phyloP scores from a whole-genome alignment of 176 grass and related monocot genomes.

The Hsuehochloa calcarea region DNA sequence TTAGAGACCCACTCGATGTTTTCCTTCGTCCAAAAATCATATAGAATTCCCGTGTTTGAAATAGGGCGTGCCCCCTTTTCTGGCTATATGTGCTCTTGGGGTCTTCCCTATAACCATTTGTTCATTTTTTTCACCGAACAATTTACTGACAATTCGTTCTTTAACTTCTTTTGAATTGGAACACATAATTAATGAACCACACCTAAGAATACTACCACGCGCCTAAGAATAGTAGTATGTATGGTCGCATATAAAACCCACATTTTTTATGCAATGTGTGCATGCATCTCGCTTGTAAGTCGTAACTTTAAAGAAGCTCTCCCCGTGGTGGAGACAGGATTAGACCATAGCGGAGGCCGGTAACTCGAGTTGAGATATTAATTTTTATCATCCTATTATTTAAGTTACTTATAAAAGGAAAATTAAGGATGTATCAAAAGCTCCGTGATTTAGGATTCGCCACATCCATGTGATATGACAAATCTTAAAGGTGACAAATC shows the following conservation, averaged over 20 bases:
- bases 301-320: not conserved
- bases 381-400: no score
- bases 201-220: no score
- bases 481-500: no score
- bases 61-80: not conserved
- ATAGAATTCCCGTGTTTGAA: not conserved
- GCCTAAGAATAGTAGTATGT: not conserved
- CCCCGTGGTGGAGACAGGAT: no score
- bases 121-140: not conserved
- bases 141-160: not conserved
- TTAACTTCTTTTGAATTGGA: no score
- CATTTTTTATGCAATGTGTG: not conserved
- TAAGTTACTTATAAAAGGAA: no score
- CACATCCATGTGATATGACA: no score
- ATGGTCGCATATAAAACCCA: not conserved
- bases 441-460: no score
- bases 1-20: not conserved
- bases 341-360: no score
- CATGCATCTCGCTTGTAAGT: not conserved
- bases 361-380: no score
- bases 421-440: no score
- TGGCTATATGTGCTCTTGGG: not conserved
- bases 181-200: no score
- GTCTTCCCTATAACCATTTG: not conserved
- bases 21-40: not conserved